Conservation (phyloP, 352 stramenopile genomes). For the Pythium vanterpoolii region DNA sequence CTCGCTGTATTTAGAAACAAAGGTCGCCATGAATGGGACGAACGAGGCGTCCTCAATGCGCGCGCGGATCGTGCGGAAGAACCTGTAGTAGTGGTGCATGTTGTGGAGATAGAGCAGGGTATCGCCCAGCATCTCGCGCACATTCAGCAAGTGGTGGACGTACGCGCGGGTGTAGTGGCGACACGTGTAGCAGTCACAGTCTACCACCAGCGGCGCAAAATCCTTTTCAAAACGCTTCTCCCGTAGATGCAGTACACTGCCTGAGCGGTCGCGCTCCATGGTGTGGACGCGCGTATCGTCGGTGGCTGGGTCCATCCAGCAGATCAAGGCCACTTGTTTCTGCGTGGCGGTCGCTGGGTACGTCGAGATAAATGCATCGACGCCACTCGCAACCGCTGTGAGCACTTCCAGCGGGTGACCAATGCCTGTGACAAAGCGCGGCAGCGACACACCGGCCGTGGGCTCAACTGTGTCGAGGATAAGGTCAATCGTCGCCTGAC, state of each 20-base stretch:
- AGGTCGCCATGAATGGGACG: constrained; percentile 35
- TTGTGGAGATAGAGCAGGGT: constrained; percentile 90
- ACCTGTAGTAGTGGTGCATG: constrained; percentile 71
- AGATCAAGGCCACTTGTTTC: constrained; percentile 44
- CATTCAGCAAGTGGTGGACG: constrained; percentile 91
- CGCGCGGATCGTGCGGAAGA: constrained; percentile 60
- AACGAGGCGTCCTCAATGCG: constrained; percentile 45
- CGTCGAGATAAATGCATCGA: constrained; percentile 71
- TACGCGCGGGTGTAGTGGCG: constrained; percentile 81
- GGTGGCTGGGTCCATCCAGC: constrained; percentile 44
- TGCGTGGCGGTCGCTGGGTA: constrained; percentile 56
- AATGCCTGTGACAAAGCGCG: constrained; percentile 61
- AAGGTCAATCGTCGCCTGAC: constrained; percentile 43
- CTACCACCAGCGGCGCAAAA: constrained; percentile 50
- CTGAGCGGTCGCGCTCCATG: constrained; percentile 32
- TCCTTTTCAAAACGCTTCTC: constrained; percentile 64
- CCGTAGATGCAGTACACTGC: constrained; percentile 58
- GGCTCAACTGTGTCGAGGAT: constrained; percentile 37
- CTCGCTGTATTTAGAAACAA: constrained; percentile 46
- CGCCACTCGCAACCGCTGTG: constrained; percentile 38
- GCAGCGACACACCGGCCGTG: constrained; percentile 23
- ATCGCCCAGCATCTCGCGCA: constrained; percentile 90
- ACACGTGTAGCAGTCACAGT: constrained; percentile 76
- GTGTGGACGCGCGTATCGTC: constrained; percentile 32
- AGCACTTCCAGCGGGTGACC: constrained; percentile 66